These are phyloP conservation scores for Chloranthus sessilifolius DNA, from an alignment of 164 flowering plant genomes.

Conservation along the genomic window DNA sequence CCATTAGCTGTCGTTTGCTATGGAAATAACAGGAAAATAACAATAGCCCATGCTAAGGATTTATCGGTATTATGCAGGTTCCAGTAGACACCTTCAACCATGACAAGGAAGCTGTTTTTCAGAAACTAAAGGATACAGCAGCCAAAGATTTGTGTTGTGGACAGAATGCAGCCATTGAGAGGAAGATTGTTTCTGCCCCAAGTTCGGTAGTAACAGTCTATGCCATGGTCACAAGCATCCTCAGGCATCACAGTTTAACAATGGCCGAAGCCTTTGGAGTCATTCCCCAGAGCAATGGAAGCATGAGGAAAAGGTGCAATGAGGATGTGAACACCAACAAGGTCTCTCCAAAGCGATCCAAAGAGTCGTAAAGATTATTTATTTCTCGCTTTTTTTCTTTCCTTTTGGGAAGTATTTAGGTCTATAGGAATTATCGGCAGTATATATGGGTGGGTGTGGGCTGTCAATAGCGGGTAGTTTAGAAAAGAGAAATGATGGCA, in stretches of 20 bases:
- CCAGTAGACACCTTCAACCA: constrained; percentile 24
- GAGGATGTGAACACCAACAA: constrained; percentile 17
- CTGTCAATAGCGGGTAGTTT: constrained; percentile 15
- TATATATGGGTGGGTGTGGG: neutral
- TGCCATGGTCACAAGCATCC: constrained; percentile 64
- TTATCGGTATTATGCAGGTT: constrained; percentile 32
- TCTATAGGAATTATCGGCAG: constrained; percentile 1
- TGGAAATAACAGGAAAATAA: no score
- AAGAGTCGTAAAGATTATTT: constrained; percentile 18
- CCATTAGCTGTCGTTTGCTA: no score
- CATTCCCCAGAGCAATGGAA: constrained; percentile 24
- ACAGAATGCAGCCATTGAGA: constrained; percentile 47
- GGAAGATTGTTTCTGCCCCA: constrained; percentile 28
- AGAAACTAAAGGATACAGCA: constrained; percentile 47
- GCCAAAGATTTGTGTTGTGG: constrained; percentile 51
- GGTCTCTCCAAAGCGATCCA: constrained; percentile 30
- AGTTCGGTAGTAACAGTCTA: constrained; percentile 41
- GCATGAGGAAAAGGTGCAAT: constrained; percentile 28
- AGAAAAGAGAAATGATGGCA: neutral
- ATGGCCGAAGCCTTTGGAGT: constrained; percentile 17
- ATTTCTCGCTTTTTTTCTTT: neutral
- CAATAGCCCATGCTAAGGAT: neutral
- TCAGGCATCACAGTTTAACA: constrained; percentile 14
- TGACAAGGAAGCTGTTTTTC: constrained; percentile 39
- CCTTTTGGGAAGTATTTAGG: neutral